Conservation (phyloP, 163 green algal species). For the Prototheca stagnorum region DNA sequence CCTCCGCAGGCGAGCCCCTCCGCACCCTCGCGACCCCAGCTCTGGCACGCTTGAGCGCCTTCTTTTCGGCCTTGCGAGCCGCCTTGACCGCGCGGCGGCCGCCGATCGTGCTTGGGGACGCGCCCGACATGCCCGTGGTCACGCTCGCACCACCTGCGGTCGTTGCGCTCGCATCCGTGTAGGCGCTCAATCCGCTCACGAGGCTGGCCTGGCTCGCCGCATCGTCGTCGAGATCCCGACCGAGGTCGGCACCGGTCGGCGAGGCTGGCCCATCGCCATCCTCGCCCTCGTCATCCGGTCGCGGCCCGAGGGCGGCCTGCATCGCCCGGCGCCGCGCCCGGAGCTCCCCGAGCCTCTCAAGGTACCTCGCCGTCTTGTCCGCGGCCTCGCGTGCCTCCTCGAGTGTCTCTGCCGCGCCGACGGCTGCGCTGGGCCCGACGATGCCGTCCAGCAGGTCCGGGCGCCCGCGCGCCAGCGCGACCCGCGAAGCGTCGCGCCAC, state of each 20-base stretch:
- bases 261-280: background rate
- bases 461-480: slow-evolving; percentile 17
- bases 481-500: slow-evolving; percentile 59
- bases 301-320: slow-evolving; percentile 18
- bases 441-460: slow-evolving; percentile 34
- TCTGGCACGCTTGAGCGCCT: no score
- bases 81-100: slow-evolving; percentile 8
- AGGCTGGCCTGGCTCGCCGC: slow-evolving; percentile 25
- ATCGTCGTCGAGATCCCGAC: slow-evolving; percentile 7
- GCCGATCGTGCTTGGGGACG: slow-evolving; percentile 26
- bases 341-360: slow-evolving; percentile 39
- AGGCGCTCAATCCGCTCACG: slow-evolving; percentile 36
- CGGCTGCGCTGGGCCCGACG: slow-evolving; percentile 31
- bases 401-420: slow-evolving; percentile 17
- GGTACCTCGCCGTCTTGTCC: slow-evolving; percentile 51
- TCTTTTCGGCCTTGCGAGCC: background rate
- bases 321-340: slow-evolving; percentile 27
- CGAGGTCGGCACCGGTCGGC: no score
- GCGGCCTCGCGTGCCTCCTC: slow-evolving; percentile 24
- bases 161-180: slow-evolving; percentile 17
- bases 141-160: background rate
- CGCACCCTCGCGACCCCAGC: slow-evolving; percentile 18
- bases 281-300: slow-evolving; percentile 7
- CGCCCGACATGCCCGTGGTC: slow-evolving; percentile 1
- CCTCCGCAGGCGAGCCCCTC: slow-evolving; percentile 39